phyloP scores from a whole-genome alignment of 495 filamentous ascomycete genomes.

The Hyaloscypha hepaticicola region DNA sequence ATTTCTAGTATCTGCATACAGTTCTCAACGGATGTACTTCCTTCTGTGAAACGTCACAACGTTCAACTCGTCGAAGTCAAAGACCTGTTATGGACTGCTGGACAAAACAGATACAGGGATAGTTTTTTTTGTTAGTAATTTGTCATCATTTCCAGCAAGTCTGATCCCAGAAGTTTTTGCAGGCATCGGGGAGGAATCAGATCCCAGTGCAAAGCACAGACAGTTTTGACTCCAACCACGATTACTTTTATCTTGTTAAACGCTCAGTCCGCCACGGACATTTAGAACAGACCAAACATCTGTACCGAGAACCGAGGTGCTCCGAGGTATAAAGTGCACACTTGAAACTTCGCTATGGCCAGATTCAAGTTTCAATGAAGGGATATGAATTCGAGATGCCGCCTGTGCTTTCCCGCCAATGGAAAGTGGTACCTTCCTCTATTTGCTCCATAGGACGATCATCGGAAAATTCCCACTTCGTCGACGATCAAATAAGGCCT shows the following conservation, averaged over 20 bases:
- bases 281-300: background rate
- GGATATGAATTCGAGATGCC: background rate
- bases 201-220: background rate
- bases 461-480: background rate
- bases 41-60: background rate
- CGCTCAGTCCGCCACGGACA: background rate
- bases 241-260: background rate
- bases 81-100: too few species aligned
- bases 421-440: too few species aligned
- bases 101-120: background rate
- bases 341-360: background rate
- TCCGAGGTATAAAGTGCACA: background rate
- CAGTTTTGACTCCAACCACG: background rate
- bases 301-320: background rate
- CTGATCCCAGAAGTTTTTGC: too few species aligned
- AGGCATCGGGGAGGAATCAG: too few species aligned
- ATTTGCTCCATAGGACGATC: background rate
- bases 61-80: background rate
- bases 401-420: too few species aligned
- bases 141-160: too few species aligned
- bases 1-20: background rate
- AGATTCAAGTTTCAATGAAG: too few species aligned
- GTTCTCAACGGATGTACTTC: background rate
- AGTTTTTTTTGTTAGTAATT: background rate
- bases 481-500: background rate